These are phyloP conservation scores for Myxozyma monticola DNA, from an alignment of 805 yeast genomes.

Conservation along the genomic window DNA sequence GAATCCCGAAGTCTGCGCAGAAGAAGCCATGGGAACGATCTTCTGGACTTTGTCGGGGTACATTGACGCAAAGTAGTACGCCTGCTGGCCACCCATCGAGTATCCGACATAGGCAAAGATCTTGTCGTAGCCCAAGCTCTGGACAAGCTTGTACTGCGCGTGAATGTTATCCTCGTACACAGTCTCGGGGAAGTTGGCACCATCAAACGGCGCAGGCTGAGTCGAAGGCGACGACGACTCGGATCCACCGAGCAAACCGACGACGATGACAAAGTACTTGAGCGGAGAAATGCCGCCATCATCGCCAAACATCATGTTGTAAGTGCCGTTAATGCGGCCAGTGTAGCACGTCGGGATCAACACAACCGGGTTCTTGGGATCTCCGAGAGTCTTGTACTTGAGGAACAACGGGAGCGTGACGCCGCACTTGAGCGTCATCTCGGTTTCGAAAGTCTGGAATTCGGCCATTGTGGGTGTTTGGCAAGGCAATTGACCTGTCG, in stretches of 20 bases:
- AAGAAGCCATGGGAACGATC: conserved; percentile 28
- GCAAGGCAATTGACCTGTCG: background rate
- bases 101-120: conserved; percentile 29
- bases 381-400: conserved; percentile 30
- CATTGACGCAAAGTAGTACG: conserved; percentile 28
- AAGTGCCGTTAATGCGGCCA: conserved; percentile 26
- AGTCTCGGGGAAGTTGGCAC: conserved; percentile 29
- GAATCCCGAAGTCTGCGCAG: conserved; percentile 30
- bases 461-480: conserved; percentile 29
- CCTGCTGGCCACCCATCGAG: conserved; percentile 33
- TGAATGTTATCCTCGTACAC: conserved; percentile 30
- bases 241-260: conserved; percentile 30
- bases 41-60: conserved; percentile 28
- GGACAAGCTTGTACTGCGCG: conserved; percentile 25
- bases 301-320: conserved; percentile 24
- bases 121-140: conserved; percentile 26
- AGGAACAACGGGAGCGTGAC: conserved; percentile 27
- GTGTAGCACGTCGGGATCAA: conserved; percentile 31
- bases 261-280: conserved; percentile 29
- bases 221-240: conserved; percentile 30
- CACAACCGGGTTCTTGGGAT: conserved; percentile 30
- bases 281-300: conserved; percentile 25
- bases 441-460: conserved; percentile 25
- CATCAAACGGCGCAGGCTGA: conserved; percentile 30
- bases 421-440: conserved; percentile 28